Percentiles rank a stretch among this genome's conserved stretches.
phyloP scores from a whole-genome alignment of 768 basidiomycete species.

The Mycena albidolilacea region DNA sequence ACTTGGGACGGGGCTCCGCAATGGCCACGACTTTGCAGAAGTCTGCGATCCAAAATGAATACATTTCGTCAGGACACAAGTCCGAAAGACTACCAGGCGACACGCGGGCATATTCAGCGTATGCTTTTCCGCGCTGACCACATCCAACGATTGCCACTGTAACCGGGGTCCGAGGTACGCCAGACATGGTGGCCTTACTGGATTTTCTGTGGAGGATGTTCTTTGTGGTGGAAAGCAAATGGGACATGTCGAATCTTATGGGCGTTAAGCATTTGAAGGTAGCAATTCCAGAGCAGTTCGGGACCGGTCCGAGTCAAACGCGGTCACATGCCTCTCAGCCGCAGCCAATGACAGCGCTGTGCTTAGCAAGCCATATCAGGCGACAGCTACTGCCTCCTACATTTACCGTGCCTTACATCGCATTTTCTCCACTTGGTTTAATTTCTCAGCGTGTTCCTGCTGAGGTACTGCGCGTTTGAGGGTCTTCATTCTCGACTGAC shows the following conservation, averaged over 20 bases:
- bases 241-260: slow-evolving; percentile 28
- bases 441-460: no score
- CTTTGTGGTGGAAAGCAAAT: slow-evolving; percentile 40
- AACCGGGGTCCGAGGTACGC: slow-evolving; percentile 55
- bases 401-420: no score
- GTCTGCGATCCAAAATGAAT: slow-evolving; percentile 36
- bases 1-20: slow-evolving; percentile 84
- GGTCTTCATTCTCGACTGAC: no score
- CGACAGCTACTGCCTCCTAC: no score
- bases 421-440: no score
- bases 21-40: slow-evolving; percentile 86
- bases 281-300: slow-evolving; percentile 1
- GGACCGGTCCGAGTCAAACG: neutral
- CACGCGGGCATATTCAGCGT: slow-evolving; percentile 72
- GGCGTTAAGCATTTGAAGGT: slow-evolving; percentile 6
- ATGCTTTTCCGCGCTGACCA: slow-evolving; percentile 85
- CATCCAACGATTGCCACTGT: slow-evolving; percentile 87
- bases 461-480: no score
- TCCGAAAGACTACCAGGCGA: slow-evolving; percentile 54
- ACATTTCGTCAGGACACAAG: no score
- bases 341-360: no score
- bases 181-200: slow-evolving; percentile 24
- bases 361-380: no score
- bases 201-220: slow-evolving; percentile 37
- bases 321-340: neutral